These are phyloP conservation scores for Mrakia hoshinonis DNA, from an alignment of 768 basidiomycete species.

Conservation along the genomic window DNA sequence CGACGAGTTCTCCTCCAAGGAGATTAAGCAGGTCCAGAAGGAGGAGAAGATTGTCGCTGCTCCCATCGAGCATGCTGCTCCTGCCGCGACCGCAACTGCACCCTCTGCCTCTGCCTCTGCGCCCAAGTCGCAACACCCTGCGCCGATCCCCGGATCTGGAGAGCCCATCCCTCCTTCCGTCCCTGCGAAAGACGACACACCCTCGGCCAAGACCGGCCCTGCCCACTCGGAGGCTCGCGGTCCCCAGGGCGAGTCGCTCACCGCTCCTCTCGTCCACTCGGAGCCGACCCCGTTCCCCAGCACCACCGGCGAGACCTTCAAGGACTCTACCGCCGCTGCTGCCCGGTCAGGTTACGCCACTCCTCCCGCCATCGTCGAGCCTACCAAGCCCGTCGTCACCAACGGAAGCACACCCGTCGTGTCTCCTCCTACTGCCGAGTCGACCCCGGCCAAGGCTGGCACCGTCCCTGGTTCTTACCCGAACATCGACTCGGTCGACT, in stretches of 20 bases:
- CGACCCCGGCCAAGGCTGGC: neutral
- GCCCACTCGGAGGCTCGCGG: neutral
- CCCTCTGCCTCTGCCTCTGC: neutral
- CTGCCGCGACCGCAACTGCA: neutral
- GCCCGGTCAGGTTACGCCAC: neutral
- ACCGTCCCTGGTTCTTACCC: conserved; percentile 1
- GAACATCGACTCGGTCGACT: neutral
- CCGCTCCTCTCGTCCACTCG: neutral
- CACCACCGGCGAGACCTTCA: neutral
- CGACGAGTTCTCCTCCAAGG: neutral
- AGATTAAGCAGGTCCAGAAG: neutral
- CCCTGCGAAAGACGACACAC: neutral
- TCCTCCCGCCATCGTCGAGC: neutral
- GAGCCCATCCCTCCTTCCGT: neutral
- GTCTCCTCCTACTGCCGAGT: neutral
- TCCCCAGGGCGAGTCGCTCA: neutral
- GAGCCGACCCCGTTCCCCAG: conserved; percentile 1
- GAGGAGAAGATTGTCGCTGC: neutral
- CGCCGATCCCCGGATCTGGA: neutral
- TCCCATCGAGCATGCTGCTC: neutral
- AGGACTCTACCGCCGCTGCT: neutral
- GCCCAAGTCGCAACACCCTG: neutral
- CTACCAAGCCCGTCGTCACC: neutral
- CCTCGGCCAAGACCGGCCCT: neutral
- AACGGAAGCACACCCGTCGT: neutral